These are phyloP conservation scores for Corylus heterophylla DNA, from an alignment of 306 rosid genomes.

Conservation along the genomic window DNA sequence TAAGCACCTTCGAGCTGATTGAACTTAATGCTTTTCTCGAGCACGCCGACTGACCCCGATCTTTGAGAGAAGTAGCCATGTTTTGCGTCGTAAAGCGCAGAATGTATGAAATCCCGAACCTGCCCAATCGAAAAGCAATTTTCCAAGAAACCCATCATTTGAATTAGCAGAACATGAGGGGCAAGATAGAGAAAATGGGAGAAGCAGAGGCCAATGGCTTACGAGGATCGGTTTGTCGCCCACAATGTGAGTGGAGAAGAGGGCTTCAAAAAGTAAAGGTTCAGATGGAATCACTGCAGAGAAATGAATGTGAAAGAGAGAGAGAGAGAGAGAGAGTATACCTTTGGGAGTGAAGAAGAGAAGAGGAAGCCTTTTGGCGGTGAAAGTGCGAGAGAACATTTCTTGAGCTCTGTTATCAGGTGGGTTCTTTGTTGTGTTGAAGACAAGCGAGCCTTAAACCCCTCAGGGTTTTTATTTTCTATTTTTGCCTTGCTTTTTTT, in stretches of 20 bases:
- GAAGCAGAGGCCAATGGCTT: constrained; percentile 19
- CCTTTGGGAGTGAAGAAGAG: constrained; percentile 45
- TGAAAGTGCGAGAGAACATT: constrained; percentile 19
- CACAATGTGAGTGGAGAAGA: constrained; percentile 69
- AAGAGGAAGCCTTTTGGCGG: constrained; percentile 17
- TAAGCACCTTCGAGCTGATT: constrained; percentile 68
- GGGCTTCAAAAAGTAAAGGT: constrained; percentile 35
- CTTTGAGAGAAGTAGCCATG: constrained; percentile 84
- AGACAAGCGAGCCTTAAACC: not conserved
- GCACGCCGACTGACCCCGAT: constrained; percentile 78
- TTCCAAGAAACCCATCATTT: constrained; percentile 13
- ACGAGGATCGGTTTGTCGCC: constrained; percentile 84
- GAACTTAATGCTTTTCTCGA: constrained; percentile 59
- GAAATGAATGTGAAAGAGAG: not conserved
- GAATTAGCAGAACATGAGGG: constrained; percentile 2
- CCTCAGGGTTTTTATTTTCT: not conserved
- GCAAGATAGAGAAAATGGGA: not conserved
- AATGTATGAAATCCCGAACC: constrained; percentile 96
- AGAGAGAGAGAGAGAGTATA: not conserved
- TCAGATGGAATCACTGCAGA: constrained; percentile 46
- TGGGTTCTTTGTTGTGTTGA: not conserved
- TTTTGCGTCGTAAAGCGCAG: constrained; percentile 77
- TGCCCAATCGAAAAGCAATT: constrained; percentile 25
- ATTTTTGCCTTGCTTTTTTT: not conserved
- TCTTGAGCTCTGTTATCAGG: not conserved